Base-by-base conservation (phyloP, 2,329 filamentous ascomycete species). In the Alternaria triticina region DNA sequence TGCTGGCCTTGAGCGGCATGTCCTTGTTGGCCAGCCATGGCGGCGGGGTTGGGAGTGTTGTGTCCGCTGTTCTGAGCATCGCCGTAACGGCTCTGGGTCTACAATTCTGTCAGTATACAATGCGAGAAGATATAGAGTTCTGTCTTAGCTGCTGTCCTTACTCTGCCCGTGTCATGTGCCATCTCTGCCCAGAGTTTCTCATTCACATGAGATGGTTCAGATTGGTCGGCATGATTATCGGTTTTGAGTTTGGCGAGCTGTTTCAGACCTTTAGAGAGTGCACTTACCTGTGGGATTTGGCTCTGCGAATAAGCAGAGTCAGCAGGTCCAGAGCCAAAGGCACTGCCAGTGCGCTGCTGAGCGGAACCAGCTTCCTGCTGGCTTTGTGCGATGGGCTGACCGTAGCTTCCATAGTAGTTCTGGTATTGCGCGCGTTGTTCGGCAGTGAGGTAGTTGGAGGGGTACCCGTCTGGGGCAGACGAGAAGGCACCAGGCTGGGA, bases 61-160 rank as follows among this genome's bases (percentile, higher is more conserved):
- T 96, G 91, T 47, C 94, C 95, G 78, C 93, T 97, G 83, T 91
- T 93, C 74, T 94, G 92, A 65, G 88, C 87, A 59, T 97, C 93
- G 66, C 88, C 86, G 74, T 90, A 90, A 70, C 90, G 91, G 78
- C 89, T 92, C 78, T 94, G 92, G 43, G 70, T 61, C 74, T 80
- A 55, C 61, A 46, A 36, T 7, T 11, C 58, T 57, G 68, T 76
- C 60, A 76, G 72, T 22, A 56, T 40, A 50, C 49, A 17, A 33
- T 25, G 20, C 8, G 27, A 51, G n/a, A 52, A 22, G 6, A 13
- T 10, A 11, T 52, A 44, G n/a, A 61, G n/a, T 56, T 54, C 50
- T 51, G 17, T 40, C 27, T 62, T 55, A 15, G 43, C 47, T 50
- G 33, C 43, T 50, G 54, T 62, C 52, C 59, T 61, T 59, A 59